Evolutionary conservation across 1,284 basidiomycete species (phyloP).

Genomic region (Uromyces viciae-fabae): DNA sequence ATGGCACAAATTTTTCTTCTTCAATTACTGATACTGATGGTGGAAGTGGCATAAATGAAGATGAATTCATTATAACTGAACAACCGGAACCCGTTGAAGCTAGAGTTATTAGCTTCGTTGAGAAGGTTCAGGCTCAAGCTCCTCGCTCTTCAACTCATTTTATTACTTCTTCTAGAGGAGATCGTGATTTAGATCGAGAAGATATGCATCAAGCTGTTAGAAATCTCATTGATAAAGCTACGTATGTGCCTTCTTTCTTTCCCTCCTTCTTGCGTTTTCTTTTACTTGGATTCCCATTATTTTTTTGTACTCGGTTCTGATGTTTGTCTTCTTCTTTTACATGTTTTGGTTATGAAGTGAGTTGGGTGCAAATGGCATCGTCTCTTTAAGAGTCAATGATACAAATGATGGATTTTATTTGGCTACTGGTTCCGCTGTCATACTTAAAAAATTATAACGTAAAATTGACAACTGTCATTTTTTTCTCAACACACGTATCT

Average conservation of each 20-base stretch:
- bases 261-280: neutral
- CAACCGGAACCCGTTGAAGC: slow-evolving; percentile 1
- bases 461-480: too few species aligned
- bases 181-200: neutral
- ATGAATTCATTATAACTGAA: slow-evolving; percentile 36
- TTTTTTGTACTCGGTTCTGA: neutral
- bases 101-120: slow-evolving; percentile 15
- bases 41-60: slow-evolving; percentile 15
- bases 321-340: neutral
- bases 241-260: neutral
- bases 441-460: neutral
- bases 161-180: neutral
- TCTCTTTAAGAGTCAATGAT: slow-evolving; percentile 22
- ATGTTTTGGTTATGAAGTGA: too few species aligned
- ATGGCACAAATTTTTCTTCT: neutral
- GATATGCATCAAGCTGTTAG: slow-evolving; percentile 36
- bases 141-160: neutral
- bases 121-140: neutral
- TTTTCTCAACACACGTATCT: too few species aligned
- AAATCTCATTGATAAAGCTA: slow-evolving; percentile 23
- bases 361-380: slow-evolving; percentile 29
- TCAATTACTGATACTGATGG: too few species aligned
- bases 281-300: neutral
- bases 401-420: slow-evolving; percentile 9
- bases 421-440: slow-evolving; percentile 27